phyloP scores from a whole-genome alignment of 495 filamentous ascomycete species.

The Xylaria bambusicola region DNA sequence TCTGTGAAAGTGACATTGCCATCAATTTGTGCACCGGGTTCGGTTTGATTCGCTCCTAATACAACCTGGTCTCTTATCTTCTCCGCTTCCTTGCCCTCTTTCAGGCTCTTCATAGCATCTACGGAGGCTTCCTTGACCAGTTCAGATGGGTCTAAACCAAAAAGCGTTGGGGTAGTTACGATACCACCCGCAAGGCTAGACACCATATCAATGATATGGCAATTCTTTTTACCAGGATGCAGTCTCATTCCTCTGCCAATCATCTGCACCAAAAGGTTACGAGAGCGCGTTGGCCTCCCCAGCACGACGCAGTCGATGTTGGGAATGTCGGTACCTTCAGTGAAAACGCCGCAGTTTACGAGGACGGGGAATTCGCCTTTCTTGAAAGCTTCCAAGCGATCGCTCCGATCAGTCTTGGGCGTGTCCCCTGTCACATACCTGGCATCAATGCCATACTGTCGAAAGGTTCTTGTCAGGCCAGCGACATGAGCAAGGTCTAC shows the following conservation, averaged over 20 bases:
- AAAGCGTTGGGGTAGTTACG: constrained; percentile 85
- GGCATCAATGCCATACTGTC: constrained; percentile 76
- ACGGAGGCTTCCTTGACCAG: constrained; percentile 64
- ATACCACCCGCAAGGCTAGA: constrained; percentile 78
- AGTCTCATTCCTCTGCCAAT: constrained; percentile 91
- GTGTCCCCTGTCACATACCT: constrained; percentile 82
- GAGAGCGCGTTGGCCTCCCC: constrained; percentile 84
- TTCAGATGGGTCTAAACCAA: constrained; percentile 87
- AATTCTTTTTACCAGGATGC: constrained; percentile 77
- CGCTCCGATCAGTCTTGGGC: constrained; percentile 59
- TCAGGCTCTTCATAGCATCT: constrained; percentile 56
- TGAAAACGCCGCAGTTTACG: constrained; percentile 94
- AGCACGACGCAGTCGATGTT: constrained; percentile 95
- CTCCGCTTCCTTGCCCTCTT: constrained; percentile 48
- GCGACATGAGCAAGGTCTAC: constrained; percentile 82
- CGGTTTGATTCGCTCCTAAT: background rate
- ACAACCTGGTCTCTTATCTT: constrained; percentile 28
- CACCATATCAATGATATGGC: constrained; percentile 97
- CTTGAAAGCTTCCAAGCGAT: constrained; percentile 72
- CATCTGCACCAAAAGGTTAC: constrained; percentile 94
- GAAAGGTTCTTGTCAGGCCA: constrained; percentile 72
- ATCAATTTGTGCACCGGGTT: background rate
- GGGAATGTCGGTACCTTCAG: constrained; percentile 94
- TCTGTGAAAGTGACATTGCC: constrained; percentile 71
- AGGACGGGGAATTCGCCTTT: constrained; percentile 80